Evolutionary conservation across 2,329 filamentous ascomycete species (phyloP).

Genomic region (Colletotrichum coccodes): DNA sequence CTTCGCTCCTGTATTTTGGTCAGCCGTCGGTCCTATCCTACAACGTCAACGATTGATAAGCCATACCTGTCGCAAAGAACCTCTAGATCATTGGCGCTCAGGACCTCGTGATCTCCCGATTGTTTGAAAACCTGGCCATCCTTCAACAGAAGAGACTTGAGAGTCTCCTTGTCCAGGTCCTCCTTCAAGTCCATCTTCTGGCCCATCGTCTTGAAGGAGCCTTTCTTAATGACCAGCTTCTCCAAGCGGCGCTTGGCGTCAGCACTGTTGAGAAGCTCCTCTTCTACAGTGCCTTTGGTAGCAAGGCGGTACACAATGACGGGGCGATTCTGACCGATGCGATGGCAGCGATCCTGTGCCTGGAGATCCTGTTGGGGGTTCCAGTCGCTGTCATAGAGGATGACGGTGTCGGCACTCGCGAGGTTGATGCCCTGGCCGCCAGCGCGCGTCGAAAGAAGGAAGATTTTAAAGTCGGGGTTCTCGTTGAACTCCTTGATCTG

Average conservation of each 20-base stretch:
- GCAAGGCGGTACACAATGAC: conserved; percentile 95
- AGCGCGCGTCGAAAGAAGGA: conserved; percentile 88
- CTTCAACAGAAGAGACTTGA: conserved; percentile 71
- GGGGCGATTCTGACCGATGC: conserved; percentile 91
- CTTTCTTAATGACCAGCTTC: conserved; percentile 95
- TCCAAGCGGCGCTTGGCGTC: conserved; percentile 93
- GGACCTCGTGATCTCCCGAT: conserved; percentile 70
- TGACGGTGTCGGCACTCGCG: conserved; percentile 89
- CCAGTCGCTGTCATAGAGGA: conserved; percentile 90
- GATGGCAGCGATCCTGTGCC: conserved; percentile 93
- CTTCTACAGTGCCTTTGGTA: conserved; percentile 92
- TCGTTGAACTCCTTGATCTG: conserved; percentile 81
- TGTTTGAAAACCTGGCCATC: conserved; percentile 76
- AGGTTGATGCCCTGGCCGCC: conserved; percentile 97
- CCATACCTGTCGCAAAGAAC: conserved; percentile 78
- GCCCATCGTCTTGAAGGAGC: conserved; percentile 78
- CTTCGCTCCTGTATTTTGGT: conserved; percentile 56
- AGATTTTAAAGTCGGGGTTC: conserved; percentile 75
- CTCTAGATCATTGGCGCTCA: conserved; percentile 81
- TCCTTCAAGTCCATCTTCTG: conserved; percentile 67
- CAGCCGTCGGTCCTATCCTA: too few relatives aligned
- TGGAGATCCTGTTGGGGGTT: conserved; percentile 98
- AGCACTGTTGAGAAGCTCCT: conserved; percentile 84
- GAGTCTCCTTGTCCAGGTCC: conserved; percentile 67
- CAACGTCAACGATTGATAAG: background rate